Conservation (phyloP, 169 alveolate genomes). For the Eimeria sp. region DNA sequence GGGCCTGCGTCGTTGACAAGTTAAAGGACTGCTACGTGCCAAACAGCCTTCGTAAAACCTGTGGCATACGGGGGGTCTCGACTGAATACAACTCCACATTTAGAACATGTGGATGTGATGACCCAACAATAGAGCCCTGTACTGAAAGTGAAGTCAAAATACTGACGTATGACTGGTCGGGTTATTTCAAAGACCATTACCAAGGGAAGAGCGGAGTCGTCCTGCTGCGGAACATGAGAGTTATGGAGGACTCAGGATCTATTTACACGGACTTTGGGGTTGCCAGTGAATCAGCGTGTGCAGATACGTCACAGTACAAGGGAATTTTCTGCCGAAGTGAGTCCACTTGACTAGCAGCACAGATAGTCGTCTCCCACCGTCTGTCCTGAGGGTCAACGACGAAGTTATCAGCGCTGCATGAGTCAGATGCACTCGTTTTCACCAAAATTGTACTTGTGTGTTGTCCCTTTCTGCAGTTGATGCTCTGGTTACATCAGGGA, state of each 20-base stretch:
- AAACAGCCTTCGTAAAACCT: slow-evolving; percentile 52
- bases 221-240: slow-evolving; percentile 64
- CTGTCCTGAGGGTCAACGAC: not conserved
- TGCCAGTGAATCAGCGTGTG: not conserved
- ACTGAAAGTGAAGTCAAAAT: slow-evolving; percentile 45
- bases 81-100: not conserved
- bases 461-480: slow-evolving; percentile 22
- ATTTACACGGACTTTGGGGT: slow-evolving; percentile 41
- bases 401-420: not conserved
- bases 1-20: slow-evolving; percentile 29
- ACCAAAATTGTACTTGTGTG: not conserved
- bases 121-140: slow-evolving; percentile 57
- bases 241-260: slow-evolving; percentile 65
- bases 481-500: not conserved
- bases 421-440: not conserved
- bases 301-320: slow-evolving; percentile 2
- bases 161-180: slow-evolving; percentile 23
- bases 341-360: not conserved
- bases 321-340: slow-evolving; percentile 67
- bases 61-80: slow-evolving; percentile 28
- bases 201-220: slow-evolving; percentile 16
- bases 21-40: slow-evolving; percentile 49
- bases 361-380: not conserved
- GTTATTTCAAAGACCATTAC: slow-evolving; percentile 9
- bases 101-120: slow-evolving; percentile 43